phyloP scores from a whole-genome alignment of 148 eudicot genomes.

The Euryodendron excelsum region DNA sequence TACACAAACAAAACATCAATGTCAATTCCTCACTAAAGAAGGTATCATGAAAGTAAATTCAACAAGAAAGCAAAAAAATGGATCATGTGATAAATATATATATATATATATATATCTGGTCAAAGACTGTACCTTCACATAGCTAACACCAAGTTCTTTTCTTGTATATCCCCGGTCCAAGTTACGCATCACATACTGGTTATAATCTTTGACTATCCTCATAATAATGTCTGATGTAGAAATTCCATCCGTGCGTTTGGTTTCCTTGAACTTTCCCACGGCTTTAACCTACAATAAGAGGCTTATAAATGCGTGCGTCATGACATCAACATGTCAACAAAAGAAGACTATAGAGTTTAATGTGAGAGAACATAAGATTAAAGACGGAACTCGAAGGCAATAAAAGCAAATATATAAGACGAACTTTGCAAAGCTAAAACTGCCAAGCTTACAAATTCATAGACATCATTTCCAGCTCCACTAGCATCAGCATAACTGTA shows the following conservation, averaged over 20 bases:
- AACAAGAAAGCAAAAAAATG: background rate
- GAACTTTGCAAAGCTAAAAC: background rate
- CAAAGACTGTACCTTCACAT: constrained; percentile 44
- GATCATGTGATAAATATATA: no score
- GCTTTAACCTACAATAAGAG: constrained; percentile 48
- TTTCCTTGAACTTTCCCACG: constrained; percentile 67
- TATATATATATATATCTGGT: background rate
- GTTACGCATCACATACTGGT: constrained; percentile 77
- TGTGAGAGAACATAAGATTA: background rate
- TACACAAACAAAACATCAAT: constrained; percentile 4
- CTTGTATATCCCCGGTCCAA: constrained; percentile 75
- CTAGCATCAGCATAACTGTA: constrained; percentile 73
- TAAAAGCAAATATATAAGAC: background rate
- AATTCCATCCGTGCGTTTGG: constrained; percentile 68
- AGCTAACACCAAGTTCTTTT: constrained; percentile 71
- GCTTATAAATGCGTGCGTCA: background rate
- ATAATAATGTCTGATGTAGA: constrained; percentile 80
- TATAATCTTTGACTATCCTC: constrained; percentile 78
- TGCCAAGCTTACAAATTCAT: constrained; percentile 59
- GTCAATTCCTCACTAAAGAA: background rate
- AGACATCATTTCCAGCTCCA: constrained; percentile 73
- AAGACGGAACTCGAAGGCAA: background rate
- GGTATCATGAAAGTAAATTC: background rate
- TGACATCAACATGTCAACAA: background rate
- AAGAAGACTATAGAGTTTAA: background rate